Conservation (phyloP, 129 eudicot species). For the Flaveria sonorensis region DNA sequence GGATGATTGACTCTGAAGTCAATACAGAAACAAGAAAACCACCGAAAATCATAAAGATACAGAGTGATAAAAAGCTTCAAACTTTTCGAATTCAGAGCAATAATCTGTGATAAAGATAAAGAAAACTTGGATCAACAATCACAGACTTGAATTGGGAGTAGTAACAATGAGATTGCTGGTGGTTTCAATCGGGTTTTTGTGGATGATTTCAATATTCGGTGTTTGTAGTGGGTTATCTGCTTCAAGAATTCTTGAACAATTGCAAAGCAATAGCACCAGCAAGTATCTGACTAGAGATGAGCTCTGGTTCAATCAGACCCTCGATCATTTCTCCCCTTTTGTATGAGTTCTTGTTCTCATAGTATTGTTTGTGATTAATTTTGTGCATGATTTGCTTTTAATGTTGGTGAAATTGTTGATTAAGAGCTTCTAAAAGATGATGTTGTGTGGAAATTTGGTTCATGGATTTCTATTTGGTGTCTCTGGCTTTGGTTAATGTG, state of each 20-base stretch:
- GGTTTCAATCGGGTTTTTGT: slow-evolving; percentile 20
- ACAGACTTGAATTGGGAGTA: background rate
- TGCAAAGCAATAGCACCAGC: slow-evolving; percentile 23
- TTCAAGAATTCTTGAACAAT: slow-evolving; percentile 39
- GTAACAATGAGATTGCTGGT: slow-evolving; percentile 13
- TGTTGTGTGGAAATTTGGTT: background rate
- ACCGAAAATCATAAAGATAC: background rate
- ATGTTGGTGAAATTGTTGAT: background rate
- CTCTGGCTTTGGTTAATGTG: too few species aligned
- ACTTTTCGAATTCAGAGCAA: slow-evolving; percentile 1
- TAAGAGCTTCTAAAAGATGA: background rate
- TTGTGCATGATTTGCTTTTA: too few species aligned
- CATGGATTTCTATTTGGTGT: too few species aligned
- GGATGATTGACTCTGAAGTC: slow-evolving; percentile 18
- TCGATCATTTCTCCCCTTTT: slow-evolving; percentile 85
- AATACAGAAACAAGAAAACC: background rate
- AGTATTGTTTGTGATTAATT: background rate
- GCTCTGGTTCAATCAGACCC: slow-evolving; percentile 87
- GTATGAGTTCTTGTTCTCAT: slow-evolving; percentile 31
- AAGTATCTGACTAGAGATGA: slow-evolving; percentile 62
- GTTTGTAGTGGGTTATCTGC: slow-evolving; percentile 38
- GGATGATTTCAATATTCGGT: slow-evolving; percentile 16
- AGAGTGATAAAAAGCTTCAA: slow-evolving; percentile 24
- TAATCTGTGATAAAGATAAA: too few species aligned
- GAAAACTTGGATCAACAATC: too few species aligned